Evolutionary conservation across 768 basidiomycete species (phyloP), one percentile per base, ranked within the genome.

Genomic region (Lactifluus piperatus): DNA sequence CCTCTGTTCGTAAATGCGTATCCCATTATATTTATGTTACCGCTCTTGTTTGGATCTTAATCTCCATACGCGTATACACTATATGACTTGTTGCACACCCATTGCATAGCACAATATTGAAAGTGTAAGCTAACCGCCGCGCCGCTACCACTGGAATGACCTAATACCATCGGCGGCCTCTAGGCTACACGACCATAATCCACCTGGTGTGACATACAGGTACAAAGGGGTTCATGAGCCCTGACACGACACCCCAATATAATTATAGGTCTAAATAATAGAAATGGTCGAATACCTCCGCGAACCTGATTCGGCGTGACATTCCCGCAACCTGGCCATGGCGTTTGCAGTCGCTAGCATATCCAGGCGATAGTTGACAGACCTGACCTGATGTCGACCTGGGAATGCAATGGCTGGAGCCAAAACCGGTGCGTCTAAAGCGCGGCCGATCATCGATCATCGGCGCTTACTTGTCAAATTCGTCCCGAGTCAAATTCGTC

Each of bases 401-500:
- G n/a, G n/a, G n/a, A n/a, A n/a, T n/a, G n/a, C n/a, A n/a, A n/a
- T n/a, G n/a, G n/a, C n/a, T n/a, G n/a, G n/a, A n/a, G n/a, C n/a
- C n/a, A n/a, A n/a, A n/a, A n/a, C n/a, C n/a, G n/a, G n/a, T n/a
- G n/a, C n/a, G n/a, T n/a, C n/a, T n/a, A n/a, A n/a, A n/a, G n/a
- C n/a, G n/a, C n/a, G n/a, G n/a, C n/a, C n/a, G n/a, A n/a, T n/a
- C n/a, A n/a, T n/a, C n/a, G n/a, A n/a, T n/a, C n/a, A n/a, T n/a
- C n/a, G n/a, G n/a, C n/a, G n/a, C n/a, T n/a, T n/a, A n/a, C n/a
- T n/a, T n/a, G n/a, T n/a, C n/a, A n/a, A n/a, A n/a, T n/a, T n/a
- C n/a, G n/a, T n/a, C n/a, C n/a, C n/a, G n/a, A n/a, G 13, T 53
- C 45, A 46, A 53, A 54, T 54, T 54, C 52, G 20, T 54, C 52